Evolutionary conservation across 2,329 filamentous ascomycete genomes (phyloP), one percentile per base, ranked within the genome.

Genomic region (Daldinia sp.): DNA sequence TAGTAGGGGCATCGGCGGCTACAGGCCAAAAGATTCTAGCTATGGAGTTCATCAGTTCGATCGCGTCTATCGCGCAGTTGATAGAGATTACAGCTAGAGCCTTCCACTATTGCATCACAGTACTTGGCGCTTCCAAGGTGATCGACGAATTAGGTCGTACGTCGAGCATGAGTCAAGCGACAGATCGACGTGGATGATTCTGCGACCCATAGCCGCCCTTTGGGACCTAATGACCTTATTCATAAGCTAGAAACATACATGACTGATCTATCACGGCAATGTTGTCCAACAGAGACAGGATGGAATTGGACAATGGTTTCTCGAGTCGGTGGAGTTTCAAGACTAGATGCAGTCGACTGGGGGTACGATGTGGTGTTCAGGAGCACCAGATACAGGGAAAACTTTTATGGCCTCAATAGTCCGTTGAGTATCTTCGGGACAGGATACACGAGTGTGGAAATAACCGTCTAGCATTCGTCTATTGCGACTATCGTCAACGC

Each of bases 401-500:
- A 65, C 63, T 37, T 58, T 65, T 3, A 65, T 63, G 58, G 63
- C 55, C 10, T 65, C 63, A n/a, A 55, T 32, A 23, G 50, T n/a
- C 41, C n/a, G 57, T 65, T n/a, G 58, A 65, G 34, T 51, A 65
- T 27, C 50, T 65, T 13, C 50, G 51, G 13, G 59, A 65, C 32
- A 59, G 50, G 21, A 39, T 59, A 2, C 51, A 27, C 2, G 50
- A 19, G 10, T 54, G 48, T 8, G 32, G 32, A 3, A 21, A 34
- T 5, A 45, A 30, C 11, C 47, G 50, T 13, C 17, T 65, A 19
- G 63, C 63, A 32, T 65, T 52, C 21, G 45, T 65, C 21, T 65
- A 65, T n/a, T 65, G 58, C 34, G 63, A 65, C 17, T 65, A 65
- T 37, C 63, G 63, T 11, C 63, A 65, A 17, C 58, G 63, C n/a